These are phyloP conservation scores for Dothistroma pini DNA, from an alignment of 2,329 filamentous ascomycete species.

Conservation along the genomic window DNA sequence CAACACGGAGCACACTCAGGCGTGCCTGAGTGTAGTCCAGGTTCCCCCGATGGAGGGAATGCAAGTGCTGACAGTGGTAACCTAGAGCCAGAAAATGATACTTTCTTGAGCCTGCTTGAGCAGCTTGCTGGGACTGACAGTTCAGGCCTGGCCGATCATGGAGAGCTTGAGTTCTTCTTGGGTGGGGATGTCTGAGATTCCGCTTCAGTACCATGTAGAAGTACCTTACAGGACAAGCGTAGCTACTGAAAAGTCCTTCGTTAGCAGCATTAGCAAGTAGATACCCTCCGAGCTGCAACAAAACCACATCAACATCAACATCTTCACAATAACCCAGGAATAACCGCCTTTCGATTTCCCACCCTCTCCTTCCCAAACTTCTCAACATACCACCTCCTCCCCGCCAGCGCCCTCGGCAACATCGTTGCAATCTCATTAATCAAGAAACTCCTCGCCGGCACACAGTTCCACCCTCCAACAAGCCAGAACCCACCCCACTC, in stretches of 20 bases:
- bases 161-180: slow-evolving; percentile 76
- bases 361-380: slow-evolving; percentile 84
- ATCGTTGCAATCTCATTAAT: slow-evolving; percentile 87
- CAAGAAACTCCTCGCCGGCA: slow-evolving; percentile 76
- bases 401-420: slow-evolving; percentile 78
- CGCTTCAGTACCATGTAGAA: neutral
- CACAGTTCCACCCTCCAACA: slow-evolving; percentile 60
- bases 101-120: slow-evolving; percentile 73
- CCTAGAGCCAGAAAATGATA: slow-evolving; percentile 64
- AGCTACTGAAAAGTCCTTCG: neutral
- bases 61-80: slow-evolving; percentile 38
- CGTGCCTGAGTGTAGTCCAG: slow-evolving; percentile 26
- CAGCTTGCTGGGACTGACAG: slow-evolving; percentile 81
- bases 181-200: slow-evolving; percentile 15
- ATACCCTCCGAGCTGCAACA: slow-evolving; percentile 8
- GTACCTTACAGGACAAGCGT: neutral
- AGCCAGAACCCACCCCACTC: slow-evolving; percentile 93
- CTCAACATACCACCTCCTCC: slow-evolving; percentile 79
- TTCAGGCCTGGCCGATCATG: slow-evolving; percentile 58
- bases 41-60: slow-evolving; percentile 41
- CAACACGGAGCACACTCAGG: slow-evolving; percentile 37
- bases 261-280: slow-evolving; percentile 9
- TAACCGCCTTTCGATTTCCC: slow-evolving; percentile 67
- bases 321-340: slow-evolving; percentile 54
- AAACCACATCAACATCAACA: neutral